phyloP scores from a whole-genome alignment of 2,329 filamentous ascomycete genomes.

The Trichoderma afroharzianum region DNA sequence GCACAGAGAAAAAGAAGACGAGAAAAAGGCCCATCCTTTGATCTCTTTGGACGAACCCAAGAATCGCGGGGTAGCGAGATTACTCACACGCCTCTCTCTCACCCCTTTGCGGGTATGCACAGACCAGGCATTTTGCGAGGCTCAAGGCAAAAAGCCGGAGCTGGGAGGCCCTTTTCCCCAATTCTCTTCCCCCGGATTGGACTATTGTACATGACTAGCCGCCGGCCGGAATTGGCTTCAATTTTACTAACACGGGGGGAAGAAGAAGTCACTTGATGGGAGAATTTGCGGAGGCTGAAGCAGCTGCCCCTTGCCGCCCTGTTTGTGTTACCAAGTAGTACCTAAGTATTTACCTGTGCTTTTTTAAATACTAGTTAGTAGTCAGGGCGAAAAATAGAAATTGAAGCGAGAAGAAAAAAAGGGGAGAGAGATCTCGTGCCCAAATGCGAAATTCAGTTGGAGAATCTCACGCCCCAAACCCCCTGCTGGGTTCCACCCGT shows the following conservation, averaged over 20 bases:
- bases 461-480: neutral
- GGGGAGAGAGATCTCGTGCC: slow-evolving; percentile 6
- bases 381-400: neutral
- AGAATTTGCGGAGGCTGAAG: neutral
- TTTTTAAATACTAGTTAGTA: neutral
- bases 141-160: neutral
- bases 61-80: slow-evolving; percentile 18
- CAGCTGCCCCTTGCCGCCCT: neutral
- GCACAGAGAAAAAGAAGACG: neutral
- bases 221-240: neutral
- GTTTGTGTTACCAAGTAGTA: neutral
- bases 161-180: neutral
- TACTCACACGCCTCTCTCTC: neutral
- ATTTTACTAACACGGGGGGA: neutral
- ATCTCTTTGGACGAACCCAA: neutral
- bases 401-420: neutral
- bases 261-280: neutral
- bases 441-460: neutral
- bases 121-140: neutral
- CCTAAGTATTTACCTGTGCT: neutral
- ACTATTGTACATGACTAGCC: neutral
- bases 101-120: neutral
- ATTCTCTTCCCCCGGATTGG: neutral
- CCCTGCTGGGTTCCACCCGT: neutral
- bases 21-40: neutral